Percentiles rank a stretch among this genome's conserved stretches.
These are phyloP conservation scores for Cyclotella atomus DNA, from an alignment of 108 stramenopile species.

Conservation along the genomic window DNA sequence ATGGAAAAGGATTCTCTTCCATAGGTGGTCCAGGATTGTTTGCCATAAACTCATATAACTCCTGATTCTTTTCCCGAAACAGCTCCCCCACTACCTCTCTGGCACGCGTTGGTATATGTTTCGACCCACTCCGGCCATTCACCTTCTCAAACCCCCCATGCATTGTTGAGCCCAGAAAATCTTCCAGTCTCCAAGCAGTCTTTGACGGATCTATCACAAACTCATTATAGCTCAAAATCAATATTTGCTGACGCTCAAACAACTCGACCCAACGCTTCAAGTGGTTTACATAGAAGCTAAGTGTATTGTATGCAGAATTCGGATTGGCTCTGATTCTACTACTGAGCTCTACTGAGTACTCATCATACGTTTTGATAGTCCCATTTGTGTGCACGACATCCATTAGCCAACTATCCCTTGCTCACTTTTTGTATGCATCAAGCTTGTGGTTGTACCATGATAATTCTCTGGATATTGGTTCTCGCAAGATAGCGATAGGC, in stretches of 20 bases:
- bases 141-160: neutral
- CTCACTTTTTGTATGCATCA: neutral
- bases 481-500: constrained; percentile 45
- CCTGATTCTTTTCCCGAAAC: constrained; percentile 22
- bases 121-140: neutral
- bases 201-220: constrained; percentile 18
- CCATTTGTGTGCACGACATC: neutral
- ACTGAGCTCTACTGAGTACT: constrained; percentile 6
- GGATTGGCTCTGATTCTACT: neutral
- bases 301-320: neutral
- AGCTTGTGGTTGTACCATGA: constrained; percentile 45
- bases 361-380: constrained; percentile 35
- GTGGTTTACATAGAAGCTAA: constrained; percentile 23
- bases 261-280: constrained; percentile 25
- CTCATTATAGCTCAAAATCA: constrained; percentile 37
- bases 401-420: neutral
- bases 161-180: constrained; percentile 20
- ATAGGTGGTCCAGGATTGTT: constrained; percentile 31
- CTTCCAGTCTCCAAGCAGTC: constrained; percentile 15
- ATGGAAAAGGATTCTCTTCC: constrained; percentile 39
- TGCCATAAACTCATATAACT: constrained; percentile 28
- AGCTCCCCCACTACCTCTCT: neutral
- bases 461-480: constrained; percentile 44
- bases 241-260: constrained; percentile 29
- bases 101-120: neutral